phyloP scores from a whole-genome alignment of 2,329 filamentous ascomycete genomes.

The Blumeria graminis region DNA sequence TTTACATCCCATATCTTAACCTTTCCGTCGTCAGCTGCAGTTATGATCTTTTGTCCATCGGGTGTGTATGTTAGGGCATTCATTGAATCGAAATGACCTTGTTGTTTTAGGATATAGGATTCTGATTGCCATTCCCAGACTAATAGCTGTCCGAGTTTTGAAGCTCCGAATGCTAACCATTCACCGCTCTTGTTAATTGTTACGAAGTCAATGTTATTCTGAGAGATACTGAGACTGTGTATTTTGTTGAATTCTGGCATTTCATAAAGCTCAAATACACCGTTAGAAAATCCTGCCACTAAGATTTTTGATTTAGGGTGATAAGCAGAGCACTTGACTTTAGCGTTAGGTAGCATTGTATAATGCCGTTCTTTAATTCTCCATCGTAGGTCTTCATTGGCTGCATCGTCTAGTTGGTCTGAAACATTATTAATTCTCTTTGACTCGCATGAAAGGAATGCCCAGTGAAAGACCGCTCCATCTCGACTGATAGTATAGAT shows the following conservation, averaged over 20 bases:
- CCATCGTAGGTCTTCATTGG: slow-evolving; percentile 51
- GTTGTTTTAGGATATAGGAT: slow-evolving; percentile 94
- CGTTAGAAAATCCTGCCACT: slow-evolving; percentile 91
- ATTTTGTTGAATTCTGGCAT: slow-evolving; percentile 91
- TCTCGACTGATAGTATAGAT: slow-evolving; percentile 96
- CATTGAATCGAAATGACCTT: slow-evolving; percentile 90
- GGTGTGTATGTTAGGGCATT: slow-evolving; percentile 84
- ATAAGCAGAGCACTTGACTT: slow-evolving; percentile 74
- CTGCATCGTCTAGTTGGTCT: slow-evolving; percentile 31
- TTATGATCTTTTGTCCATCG: slow-evolving; percentile 80
- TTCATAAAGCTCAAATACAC: slow-evolving; percentile 82
- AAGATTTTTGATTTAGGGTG: slow-evolving; percentile 72
- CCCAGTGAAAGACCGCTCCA: slow-evolving; percentile 88
- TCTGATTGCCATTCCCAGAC: slow-evolving; percentile 99
- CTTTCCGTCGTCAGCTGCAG: slow-evolving; percentile 86
- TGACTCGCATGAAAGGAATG: slow-evolving; percentile 30
- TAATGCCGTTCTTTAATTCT: slow-evolving; percentile 77
- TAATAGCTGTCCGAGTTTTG: slow-evolving; percentile 80
- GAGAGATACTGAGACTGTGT: slow-evolving; percentile 78
- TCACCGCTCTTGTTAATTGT: slow-evolving; percentile 86
- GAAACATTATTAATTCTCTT: slow-evolving; percentile 25
- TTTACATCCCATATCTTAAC: slow-evolving; percentile 96
- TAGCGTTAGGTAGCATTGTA: slow-evolving; percentile 76
- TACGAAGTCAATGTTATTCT: slow-evolving; percentile 88
- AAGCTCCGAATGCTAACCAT: slow-evolving; percentile 92